Percentiles rank a stretch among this genome's conserved stretches.
phyloP scores from a whole-genome alignment of 768 basidiomycete species.

The Boletus rex-veris region DNA sequence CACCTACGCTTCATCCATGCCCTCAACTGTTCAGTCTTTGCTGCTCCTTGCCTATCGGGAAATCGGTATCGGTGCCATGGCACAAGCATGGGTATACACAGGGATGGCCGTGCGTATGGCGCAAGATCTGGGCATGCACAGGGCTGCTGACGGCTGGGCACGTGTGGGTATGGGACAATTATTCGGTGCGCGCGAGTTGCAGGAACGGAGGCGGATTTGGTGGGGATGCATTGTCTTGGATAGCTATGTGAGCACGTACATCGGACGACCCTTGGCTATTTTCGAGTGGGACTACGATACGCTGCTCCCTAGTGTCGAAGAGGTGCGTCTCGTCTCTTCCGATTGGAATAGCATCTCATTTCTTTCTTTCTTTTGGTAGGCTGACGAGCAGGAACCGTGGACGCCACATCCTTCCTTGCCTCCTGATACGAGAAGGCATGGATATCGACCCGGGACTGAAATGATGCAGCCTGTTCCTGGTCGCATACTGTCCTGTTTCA shows the following conservation, averaged over 20 bases:
- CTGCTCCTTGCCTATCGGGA: slow-evolving; percentile 82
- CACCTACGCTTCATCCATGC: slow-evolving; percentile 66
- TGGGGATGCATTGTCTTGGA: slow-evolving; percentile 77
- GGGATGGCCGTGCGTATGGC: slow-evolving; percentile 94
- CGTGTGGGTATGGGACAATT: slow-evolving; percentile 52
- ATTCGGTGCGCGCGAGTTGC: slow-evolving; percentile 59
- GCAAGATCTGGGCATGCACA: slow-evolving; percentile 82
- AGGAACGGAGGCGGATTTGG: slow-evolving; percentile 73
- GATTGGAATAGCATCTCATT: background rate
- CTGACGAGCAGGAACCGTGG: slow-evolving; percentile 64
- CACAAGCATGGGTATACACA: slow-evolving; percentile 79
- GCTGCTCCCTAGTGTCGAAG: slow-evolving; percentile 54
- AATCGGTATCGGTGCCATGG: slow-evolving; percentile 87
- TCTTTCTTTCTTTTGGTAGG: slow-evolving; percentile 33
- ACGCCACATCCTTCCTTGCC: slow-evolving; percentile 39
- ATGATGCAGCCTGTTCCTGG: slow-evolving; percentile 36
- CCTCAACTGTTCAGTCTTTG: slow-evolving; percentile 75
- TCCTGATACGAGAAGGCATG: slow-evolving; percentile 31
- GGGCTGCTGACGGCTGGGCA: slow-evolving; percentile 76
- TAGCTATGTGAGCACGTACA: slow-evolving; percentile 75
- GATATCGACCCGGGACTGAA: slow-evolving; percentile 21
- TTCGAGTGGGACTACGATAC: slow-evolving; percentile 78
- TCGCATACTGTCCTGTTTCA: slow-evolving; percentile 69
- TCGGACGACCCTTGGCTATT: slow-evolving; percentile 73
- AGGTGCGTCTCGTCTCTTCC: slow-evolving; percentile 36